Evolutionary conservation across 2,329 filamentous ascomycete species (phyloP).

Genomic region (Ascochyta koolunga): DNA sequence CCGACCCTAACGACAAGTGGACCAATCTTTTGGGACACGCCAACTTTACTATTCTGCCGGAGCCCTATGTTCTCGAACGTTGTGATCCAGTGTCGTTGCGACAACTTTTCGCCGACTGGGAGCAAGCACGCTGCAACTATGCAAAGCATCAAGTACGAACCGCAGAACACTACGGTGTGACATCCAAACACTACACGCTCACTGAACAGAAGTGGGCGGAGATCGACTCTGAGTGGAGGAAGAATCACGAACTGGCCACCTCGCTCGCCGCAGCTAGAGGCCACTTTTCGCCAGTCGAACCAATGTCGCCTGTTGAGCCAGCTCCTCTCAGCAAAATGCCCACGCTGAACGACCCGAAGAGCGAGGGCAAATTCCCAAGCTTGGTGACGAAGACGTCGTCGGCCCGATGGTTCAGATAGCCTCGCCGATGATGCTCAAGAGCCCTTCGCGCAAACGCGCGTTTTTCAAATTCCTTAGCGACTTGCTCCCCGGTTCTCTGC

Average conservation of each 20-base stretch:
- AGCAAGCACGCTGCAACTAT: conserved; percentile 81
- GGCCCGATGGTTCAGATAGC: conserved; percentile 76
- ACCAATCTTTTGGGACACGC: conserved; percentile 85
- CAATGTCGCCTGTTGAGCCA: conserved; percentile 53
- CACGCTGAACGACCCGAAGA: conserved; percentile 68
- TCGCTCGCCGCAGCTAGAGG: conserved; percentile 46
- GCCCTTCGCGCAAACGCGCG: conserved; percentile 44
- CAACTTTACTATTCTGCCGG: conserved; percentile 86
- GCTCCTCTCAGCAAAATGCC: conserved; percentile 70
- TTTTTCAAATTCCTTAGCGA: conserved; percentile 49
- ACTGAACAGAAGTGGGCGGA: conserved; percentile 89
- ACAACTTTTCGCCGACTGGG: conserved; percentile 79
- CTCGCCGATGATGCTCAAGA: conserved; percentile 47
- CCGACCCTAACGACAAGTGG: conserved; percentile 81
- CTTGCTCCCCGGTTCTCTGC: conserved; percentile 43
- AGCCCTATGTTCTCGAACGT: conserved; percentile 73
- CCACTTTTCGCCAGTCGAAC: conserved; percentile 33
- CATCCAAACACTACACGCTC: conserved; percentile 83
- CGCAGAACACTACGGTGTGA: conserved; percentile 87
- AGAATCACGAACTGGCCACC: conserved; percentile 69
- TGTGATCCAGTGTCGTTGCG: conserved; percentile 66
- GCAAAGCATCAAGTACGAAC: conserved; percentile 87
- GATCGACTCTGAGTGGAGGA: conserved; percentile 76
- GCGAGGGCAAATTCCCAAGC: conserved; percentile 81
- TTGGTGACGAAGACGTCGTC: conserved; percentile 91